A percentile compares a stretch with the other conserved stretches of the same genome.
These are phyloP conservation scores for Serendipita sp. DNA, from an alignment of 768 basidiomycete genomes.

Conservation along the genomic window DNA sequence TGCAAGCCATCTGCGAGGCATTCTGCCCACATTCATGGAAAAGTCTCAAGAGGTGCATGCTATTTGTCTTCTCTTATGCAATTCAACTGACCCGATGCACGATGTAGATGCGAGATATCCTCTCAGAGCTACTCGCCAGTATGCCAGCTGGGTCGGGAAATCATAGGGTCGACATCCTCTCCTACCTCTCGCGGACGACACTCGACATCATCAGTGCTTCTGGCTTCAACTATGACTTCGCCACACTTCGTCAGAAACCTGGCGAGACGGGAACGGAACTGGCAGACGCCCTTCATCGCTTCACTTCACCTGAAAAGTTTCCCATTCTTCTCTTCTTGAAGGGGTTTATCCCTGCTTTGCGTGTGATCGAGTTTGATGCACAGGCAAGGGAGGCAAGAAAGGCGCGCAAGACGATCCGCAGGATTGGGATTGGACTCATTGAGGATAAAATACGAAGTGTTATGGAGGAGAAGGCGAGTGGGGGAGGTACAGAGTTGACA, in stretches of 20 bases:
- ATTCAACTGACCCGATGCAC: not conserved
- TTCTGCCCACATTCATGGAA: not conserved
- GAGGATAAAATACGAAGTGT: constrained; percentile 21
- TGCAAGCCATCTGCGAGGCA: not conserved
- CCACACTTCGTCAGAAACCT: constrained; percentile 20
- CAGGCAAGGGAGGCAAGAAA: constrained; percentile 13
- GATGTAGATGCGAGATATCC: not conserved
- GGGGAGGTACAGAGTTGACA: constrained; percentile 12
- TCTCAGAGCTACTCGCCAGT: not conserved
- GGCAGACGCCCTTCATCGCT: not conserved
- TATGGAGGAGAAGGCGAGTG: constrained; percentile 19
- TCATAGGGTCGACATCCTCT: constrained; percentile 35
- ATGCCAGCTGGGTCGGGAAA: not conserved
- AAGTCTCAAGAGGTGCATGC: not conserved
- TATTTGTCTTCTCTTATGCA: not conserved
- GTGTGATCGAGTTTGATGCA: not conserved
- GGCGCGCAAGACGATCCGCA: constrained; percentile 11
- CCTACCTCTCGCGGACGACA: constrained; percentile 50
- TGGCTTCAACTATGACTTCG: constrained; percentile 43
- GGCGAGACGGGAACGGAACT: not conserved
- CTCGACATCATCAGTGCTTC: constrained; percentile 42
- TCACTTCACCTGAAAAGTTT: not conserved
- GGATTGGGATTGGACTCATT: constrained; percentile 19
- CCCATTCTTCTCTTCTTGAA: not conserved
- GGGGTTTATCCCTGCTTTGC: not conserved